phyloP scores from a whole-genome alignment of 805 yeast species.

The Schwanniomyces yamadae region DNA sequence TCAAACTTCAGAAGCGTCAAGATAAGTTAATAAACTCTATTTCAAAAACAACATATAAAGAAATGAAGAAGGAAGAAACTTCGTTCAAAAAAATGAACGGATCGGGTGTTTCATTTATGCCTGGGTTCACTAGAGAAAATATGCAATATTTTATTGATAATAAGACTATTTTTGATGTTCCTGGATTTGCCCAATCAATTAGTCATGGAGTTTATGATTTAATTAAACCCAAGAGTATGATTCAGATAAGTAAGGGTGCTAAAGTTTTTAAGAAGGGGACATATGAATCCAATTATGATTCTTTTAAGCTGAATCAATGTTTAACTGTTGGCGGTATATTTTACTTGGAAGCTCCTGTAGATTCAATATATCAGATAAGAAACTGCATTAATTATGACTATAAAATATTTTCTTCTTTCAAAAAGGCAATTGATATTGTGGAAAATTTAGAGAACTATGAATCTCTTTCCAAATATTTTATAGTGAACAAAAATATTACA shows the following conservation, averaged over 20 bases:
- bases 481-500: constrained; percentile 20
- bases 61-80: constrained; percentile 6
- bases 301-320: constrained; percentile 45
- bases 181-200: constrained; percentile 37
- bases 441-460: constrained; percentile 11
- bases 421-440: constrained; percentile 26
- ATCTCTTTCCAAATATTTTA: constrained; percentile 19
- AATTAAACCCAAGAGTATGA: constrained; percentile 20
- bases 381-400: constrained; percentile 44
- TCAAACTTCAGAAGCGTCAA: constrained; percentile 15
- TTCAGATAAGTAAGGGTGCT: constrained; percentile 27
- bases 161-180: constrained; percentile 43
- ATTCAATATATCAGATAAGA: constrained; percentile 47
- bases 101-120: constrained; percentile 53
- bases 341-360: constrained; percentile 53
- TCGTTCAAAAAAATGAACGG: constrained; percentile 32
- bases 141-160: constrained; percentile 35
- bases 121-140: constrained; percentile 67
- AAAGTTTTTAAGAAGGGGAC: constrained; percentile 29
- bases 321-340: constrained; percentile 62
- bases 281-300: constrained; percentile 29
- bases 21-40: constrained; percentile 12
- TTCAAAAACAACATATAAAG: background rate
- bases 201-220: constrained; percentile 29
- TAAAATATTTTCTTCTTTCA: constrained; percentile 29